Base-by-base conservation (phyloP, 139 green algal species). In the Tetradesmus lagerheimii region DNA sequence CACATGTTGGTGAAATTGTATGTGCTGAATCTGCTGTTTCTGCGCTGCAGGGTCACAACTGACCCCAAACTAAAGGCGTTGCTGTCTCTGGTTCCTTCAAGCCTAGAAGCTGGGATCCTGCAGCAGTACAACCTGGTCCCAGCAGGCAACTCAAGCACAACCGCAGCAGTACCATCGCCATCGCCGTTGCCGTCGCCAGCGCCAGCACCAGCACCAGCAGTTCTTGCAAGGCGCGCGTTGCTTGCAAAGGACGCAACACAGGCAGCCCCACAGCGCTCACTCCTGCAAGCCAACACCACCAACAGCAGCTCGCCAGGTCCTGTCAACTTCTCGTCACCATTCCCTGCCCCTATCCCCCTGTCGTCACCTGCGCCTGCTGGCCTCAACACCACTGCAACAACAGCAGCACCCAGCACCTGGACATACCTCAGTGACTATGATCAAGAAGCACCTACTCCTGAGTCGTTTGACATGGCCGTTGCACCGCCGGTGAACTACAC, bases 361-460 rank as follows among this genome's bases (percentile, higher is more conserved):
- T n/a, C 57, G 23, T 71, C 57, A 71, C 57, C 57, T 31, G 15
- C 1, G 12, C 12, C 57, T 31, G 57, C 57, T 31, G 57, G 57
- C 12, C 20, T 11, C 5, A 39, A 35, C 38, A 27, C 34, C 57
- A 53, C 62, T 34, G 62, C 57, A 39, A 4, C 27, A 75, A 62
- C 57, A 18, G 1, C 83, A n/a, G 27, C 34, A 47, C 12, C 39
- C 8, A n/a, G n/a, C n/a, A 45, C 18, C 41, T 83, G 74, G 85
- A 47, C 80, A 0, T 89, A 89, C 74, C 16, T 75, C 0, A 20
- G 31, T 62, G 74, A 83, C 74, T 89, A 89, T 43, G 41, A 76
- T n/a, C 6, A 1, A 16, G 85, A 84, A 38, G 31, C 74, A 1
- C 85, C 74, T n/a, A 18, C 27, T 4, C 11, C 74, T 45, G 37